Evolutionary conservation across 2,329 filamentous ascomycete species (phyloP), one percentile per base, ranked within the genome.

Genomic region (Sordariomycetes sp.): DNA sequence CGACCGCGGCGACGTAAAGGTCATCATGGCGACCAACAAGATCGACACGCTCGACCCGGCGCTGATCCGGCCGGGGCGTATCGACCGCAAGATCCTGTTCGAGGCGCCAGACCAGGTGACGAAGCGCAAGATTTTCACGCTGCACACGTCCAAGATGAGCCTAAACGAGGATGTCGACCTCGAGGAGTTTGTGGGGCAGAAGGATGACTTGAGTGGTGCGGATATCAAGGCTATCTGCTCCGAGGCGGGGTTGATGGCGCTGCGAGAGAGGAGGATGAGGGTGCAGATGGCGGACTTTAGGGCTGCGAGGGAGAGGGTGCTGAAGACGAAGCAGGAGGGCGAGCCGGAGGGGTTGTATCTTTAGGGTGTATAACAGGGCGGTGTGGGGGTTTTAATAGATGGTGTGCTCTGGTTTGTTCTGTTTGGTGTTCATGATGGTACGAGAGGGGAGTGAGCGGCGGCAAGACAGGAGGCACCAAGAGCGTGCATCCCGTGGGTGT

Each of bases 1-100:
- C 68, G 95, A 99, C 72, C 89, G 94, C 60, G 95, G 94, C 64
- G 94, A 99, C 69, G 92, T 99, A 73, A 99, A 99, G 78, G 94
- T 99, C 61, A 92, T 99, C 71, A 97, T 99, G 91, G 95, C 94
- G 13, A 99, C 94, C 63, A 99, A 99, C 84, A 99, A 99, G 82
- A 99, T 99, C 64, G 95, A 99, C 64, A 95, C 90, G 3, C 80
- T 99, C 32, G 95, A 99, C 68, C 94, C 94, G 57, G 94, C 94
- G 20, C 79, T 99, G 64, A 99, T 99, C 68, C 87, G 94, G 63
- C 94, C 94, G 52, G 94, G 94, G 62, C 91, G 94, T 80, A 99
- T 99, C 71, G 94, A 99, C 72, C 86, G 94, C 65, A 99, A 99
- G 82, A 99, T 99, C 61, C 73, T 86, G 61, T 89, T 85, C 67